Evolutionary conservation across 2,329 filamentous ascomycete genomes (phyloP).

Genomic region (Malbranchea zuffiana): DNA sequence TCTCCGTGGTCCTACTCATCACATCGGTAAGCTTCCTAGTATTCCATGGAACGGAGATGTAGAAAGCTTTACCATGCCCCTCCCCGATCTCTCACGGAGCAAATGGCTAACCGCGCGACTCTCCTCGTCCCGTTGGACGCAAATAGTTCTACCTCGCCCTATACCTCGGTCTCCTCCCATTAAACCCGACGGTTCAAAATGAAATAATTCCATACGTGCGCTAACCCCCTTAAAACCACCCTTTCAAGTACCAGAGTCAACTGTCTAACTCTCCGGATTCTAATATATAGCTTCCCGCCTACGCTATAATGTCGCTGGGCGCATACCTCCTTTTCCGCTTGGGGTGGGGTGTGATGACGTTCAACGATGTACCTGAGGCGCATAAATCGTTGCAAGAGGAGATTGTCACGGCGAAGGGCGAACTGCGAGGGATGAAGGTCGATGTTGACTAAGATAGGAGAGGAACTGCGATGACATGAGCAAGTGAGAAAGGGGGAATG

Average conservation of each 20-base stretch:
- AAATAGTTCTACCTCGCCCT: conserved; percentile 78
- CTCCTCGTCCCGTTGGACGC: not conserved
- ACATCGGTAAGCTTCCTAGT: conserved; percentile 56
- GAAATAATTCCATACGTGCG: conserved; percentile 84
- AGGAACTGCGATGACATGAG: no score
- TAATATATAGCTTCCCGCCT: conserved; percentile 69
- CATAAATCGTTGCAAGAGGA: conserved; percentile 81
- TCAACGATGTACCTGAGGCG: conserved; percentile 89
- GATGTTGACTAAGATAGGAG: conserved; percentile 38
- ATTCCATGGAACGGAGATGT: no score
- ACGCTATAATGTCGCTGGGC: conserved; percentile 81
- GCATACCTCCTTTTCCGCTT: conserved; percentile 86
- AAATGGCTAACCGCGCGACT: not conserved
- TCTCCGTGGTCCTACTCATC: conserved; percentile 76
- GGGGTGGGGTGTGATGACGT: conserved; percentile 84
- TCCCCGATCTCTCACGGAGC: no score
- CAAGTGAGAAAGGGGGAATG: no score
- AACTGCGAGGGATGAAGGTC: conserved; percentile 33
- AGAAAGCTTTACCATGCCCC: no score
- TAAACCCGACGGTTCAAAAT: conserved; percentile 65
- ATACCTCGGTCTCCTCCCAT: conserved; percentile 70
- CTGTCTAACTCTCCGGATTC: not conserved
- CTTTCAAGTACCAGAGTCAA: conserved; percentile 6
- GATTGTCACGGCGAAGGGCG: conserved; percentile 46
- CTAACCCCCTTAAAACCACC: conserved; percentile 16